phyloP scores from a whole-genome alignment of 495 filamentous ascomycete species.

The Penicillium bialowiezense region DNA sequence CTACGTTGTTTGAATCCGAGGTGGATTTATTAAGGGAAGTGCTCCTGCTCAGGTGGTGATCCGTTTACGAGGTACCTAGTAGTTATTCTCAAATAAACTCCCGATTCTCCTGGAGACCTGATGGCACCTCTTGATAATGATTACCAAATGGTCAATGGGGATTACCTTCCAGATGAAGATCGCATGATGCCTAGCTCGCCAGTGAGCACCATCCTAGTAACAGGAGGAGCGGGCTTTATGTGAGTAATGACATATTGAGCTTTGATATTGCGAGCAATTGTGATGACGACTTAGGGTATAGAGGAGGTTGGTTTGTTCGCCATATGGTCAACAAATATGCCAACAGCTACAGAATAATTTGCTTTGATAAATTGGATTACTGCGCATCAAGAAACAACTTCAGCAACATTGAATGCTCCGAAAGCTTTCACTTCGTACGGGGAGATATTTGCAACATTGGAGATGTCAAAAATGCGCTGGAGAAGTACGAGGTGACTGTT shows the following conservation, averaged over 20 bases:
- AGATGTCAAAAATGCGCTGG: constrained; percentile 57
- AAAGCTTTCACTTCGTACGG: constrained; percentile 73
- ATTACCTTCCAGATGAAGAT: no score
- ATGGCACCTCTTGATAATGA: no score
- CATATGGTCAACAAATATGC: constrained; percentile 66
- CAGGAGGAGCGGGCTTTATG: constrained; percentile 14
- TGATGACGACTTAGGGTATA: constrained; percentile 11
- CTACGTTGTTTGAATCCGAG: no score
- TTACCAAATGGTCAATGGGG: no score
- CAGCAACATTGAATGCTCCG: constrained; percentile 51
- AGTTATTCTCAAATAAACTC: no score
- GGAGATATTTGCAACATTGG: constrained; percentile 64
- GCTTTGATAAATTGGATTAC: constrained; percentile 75
- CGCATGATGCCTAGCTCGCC: no score
- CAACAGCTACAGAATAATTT: constrained; percentile 69
- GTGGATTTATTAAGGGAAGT: no score
- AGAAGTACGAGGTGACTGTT: constrained; percentile 64
- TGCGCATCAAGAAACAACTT: constrained; percentile 72
- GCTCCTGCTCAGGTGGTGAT: no score
- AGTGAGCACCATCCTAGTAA: constrained; percentile 13
- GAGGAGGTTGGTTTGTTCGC: constrained; percentile 70
- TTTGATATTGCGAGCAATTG: neutral
- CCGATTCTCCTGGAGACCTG: no score
- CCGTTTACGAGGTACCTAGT: no score
- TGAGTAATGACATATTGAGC: no score